phyloP scores from a whole-genome alignment of 148 eudicot species.

The Limonium bicolor region DNA sequence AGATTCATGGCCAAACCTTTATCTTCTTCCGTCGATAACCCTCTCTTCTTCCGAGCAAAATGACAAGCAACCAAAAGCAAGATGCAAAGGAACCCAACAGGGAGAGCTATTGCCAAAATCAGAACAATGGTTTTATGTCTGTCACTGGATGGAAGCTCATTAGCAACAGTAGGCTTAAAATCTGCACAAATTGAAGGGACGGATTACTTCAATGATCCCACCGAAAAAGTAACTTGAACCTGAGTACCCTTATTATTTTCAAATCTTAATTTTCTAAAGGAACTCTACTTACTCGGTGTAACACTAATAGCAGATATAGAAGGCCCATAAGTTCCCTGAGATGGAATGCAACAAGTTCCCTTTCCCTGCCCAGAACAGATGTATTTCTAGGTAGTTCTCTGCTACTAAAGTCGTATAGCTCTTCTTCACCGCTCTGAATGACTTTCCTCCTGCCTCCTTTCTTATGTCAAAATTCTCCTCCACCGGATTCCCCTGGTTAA shows the following conservation, averaged over 20 bases:
- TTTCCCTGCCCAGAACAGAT: conserved; percentile 96
- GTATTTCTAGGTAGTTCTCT: conserved; percentile 63
- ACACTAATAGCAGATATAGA: conserved; percentile 69
- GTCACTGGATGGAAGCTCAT: conserved; percentile 30
- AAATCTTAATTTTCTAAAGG: too few species aligned
- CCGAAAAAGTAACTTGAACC: not conserved
- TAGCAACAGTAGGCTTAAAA: conserved; percentile 37
- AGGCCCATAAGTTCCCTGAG: conserved; percentile 70
- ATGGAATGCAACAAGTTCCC: conserved; percentile 80
- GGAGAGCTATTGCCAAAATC: conserved; percentile 51
- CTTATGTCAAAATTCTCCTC: conserved; percentile 53
- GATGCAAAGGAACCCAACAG: conserved; percentile 24
- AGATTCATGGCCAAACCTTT: conserved; percentile 58
- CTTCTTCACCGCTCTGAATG: conserved; percentile 29
- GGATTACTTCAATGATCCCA: not conserved
- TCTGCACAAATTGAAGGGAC: conserved; percentile 45
- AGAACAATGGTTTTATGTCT: conserved; percentile 32
- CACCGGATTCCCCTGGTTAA: conserved; percentile 37
- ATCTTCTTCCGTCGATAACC: conserved; percentile 15
- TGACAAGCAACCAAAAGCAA: conserved; percentile 22
- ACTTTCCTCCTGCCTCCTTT: conserved; percentile 40
- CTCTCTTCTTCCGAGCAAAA: conserved; percentile 26
- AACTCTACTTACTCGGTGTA: conserved; percentile 49
- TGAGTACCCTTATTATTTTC: too few species aligned
- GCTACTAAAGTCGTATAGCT: conserved; percentile 29